These are phyloP conservation scores for Raphanus sativus DNA, from an alignment of 345 rosid genomes.

Conservation along the genomic window DNA sequence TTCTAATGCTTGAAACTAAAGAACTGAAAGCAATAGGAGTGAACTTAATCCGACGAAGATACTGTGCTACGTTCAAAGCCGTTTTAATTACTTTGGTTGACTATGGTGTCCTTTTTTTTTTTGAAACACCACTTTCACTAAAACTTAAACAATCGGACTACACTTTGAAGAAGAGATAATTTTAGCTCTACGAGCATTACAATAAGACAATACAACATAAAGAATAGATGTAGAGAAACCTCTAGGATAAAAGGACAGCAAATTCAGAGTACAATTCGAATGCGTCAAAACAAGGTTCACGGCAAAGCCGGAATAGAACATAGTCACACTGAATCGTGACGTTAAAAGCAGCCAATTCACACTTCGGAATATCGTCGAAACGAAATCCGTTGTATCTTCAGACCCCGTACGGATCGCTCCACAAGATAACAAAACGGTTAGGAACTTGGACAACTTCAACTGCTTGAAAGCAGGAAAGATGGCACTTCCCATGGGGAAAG, in stretches of 20 bases:
- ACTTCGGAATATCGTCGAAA: background rate
- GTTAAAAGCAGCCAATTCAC: background rate
- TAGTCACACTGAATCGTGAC: background rate
- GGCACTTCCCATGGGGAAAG: background rate
- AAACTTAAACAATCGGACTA: no score
- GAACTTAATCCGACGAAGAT: no score
- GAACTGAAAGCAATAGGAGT: no score
- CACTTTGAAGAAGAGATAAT: no score
- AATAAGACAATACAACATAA: no score
- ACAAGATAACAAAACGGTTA: background rate
- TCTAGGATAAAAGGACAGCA: background rate
- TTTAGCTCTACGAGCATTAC: no score
- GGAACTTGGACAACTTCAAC: background rate
- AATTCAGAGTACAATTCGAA: background rate
- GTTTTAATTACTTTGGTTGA: no score
- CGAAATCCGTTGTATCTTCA: background rate
- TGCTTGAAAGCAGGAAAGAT: background rate
- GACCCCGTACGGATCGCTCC: background rate
- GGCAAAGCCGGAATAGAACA: background rate
- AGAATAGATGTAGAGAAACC: background rate
- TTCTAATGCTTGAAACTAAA: no score
- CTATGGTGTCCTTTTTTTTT: no score
- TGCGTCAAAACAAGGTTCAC: background rate
- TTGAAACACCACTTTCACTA: no score
- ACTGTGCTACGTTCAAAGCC: no score